These are phyloP conservation scores for Hypoxylon sp. DNA, from an alignment of 2,329 filamentous ascomycete species.

Conservation along the genomic window DNA sequence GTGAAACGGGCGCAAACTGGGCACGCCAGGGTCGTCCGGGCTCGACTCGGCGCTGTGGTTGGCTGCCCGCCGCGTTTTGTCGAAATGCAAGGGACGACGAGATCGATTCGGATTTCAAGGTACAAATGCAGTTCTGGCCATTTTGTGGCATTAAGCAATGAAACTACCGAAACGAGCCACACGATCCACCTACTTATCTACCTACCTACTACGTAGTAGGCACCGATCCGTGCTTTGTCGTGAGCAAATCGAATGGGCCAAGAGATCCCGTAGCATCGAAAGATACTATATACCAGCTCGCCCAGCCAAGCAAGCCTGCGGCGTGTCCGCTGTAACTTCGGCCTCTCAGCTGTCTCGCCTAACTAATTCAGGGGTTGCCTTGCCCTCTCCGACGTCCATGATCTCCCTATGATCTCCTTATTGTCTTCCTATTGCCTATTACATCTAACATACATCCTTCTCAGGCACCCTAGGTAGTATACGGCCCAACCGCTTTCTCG, in stretches of 20 bases:
- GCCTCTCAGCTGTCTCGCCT: constrained; percentile 18
- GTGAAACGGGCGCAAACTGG: constrained; percentile 32
- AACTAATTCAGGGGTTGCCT: not conserved
- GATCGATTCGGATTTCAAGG: constrained; percentile 14
- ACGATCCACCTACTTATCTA: too few species aligned
- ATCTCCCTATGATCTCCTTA: constrained; percentile 22
- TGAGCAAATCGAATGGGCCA: constrained; percentile 9
- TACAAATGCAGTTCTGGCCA: too few species aligned
- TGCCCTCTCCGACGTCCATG: constrained; percentile 15
- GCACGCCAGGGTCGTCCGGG: not conserved
- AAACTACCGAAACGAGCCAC: too few species aligned
- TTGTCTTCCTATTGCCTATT: constrained; percentile 4
- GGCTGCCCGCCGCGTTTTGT: constrained; percentile 24
- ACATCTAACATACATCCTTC: too few species aligned
- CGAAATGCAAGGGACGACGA: constrained; percentile 33
- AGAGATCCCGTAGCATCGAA: constrained; percentile 5
- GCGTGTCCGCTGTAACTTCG: constrained; percentile 39
- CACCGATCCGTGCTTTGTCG: too few species aligned
- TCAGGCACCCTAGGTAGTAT: too few species aligned
- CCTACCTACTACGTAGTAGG: too few species aligned
- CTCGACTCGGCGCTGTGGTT: constrained; percentile 29
- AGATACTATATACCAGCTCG: not conserved
- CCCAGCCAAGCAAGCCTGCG: constrained; percentile 3
- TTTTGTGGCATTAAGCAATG: too few species aligned
- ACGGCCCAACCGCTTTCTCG: not conserved